These are phyloP conservation scores for Cucurbitaria berberidis DNA, from an alignment of 2,329 filamentous ascomycete genomes.

Conservation along the genomic window DNA sequence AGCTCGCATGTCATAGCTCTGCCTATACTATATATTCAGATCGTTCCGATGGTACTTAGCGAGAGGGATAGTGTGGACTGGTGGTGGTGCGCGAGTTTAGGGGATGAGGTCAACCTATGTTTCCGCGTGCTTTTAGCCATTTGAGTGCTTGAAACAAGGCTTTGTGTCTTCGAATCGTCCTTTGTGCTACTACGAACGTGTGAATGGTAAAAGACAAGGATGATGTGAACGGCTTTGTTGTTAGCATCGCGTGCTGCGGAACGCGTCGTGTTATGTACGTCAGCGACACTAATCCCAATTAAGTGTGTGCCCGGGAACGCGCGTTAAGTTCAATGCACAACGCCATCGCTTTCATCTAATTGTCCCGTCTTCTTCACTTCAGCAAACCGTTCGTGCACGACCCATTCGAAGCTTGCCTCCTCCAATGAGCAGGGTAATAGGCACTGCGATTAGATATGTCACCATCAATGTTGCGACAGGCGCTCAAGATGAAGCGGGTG, in stretches of 20 bases:
- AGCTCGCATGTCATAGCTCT: conserved; percentile 24
- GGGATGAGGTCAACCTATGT: background rate
- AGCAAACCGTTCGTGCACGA: conserved; percentile 22
- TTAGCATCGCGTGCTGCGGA: too few species aligned
- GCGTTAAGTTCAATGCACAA: too few species aligned
- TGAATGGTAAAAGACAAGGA: background rate
- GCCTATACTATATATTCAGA: background rate
- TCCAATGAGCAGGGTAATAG: conserved; percentile 38
- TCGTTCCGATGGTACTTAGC: background rate
- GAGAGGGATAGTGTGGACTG: background rate
- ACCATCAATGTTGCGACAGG: conserved; percentile 36
- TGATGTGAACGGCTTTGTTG: background rate
- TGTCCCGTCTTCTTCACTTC: background rate
- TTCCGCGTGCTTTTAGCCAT: background rate
- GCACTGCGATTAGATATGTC: conserved; percentile 29
- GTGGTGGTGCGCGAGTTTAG: background rate
- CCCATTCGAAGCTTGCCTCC: conserved; percentile 37
- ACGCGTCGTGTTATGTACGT: background rate
- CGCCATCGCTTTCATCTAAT: background rate
- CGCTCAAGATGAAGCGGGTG: conserved; percentile 25
- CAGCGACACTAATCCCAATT: background rate
- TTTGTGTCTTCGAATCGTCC: background rate
- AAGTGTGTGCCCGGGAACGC: conserved; percentile 4
- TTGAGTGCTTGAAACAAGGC: background rate
- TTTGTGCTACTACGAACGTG: background rate